Base-by-base conservation (phyloP, 1,284 basidiomycete species). In the Golubevia pallescens region DNA sequence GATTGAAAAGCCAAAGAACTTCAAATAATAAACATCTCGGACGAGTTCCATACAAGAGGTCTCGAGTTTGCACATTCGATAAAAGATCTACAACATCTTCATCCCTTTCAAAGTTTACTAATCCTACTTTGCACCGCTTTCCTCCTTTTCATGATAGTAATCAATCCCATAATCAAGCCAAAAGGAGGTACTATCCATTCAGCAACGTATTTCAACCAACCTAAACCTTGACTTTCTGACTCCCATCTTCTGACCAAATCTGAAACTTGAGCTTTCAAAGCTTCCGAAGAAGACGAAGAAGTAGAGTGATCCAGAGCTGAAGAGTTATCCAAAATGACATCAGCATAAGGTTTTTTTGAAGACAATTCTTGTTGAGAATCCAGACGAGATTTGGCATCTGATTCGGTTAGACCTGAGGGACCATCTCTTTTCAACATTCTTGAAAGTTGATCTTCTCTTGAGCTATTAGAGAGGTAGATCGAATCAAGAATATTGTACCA, bases 261-360 rank as follows among this genome's bases (percentile, higher is more conserved):
- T 24, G 71, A 73, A 7, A 81, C 75, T 56, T 84, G 77, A 5
- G 68, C 57, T 8, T 68, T 58, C 23, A 82, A 58, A 7, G 65
- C 68, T 2, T 70, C 54, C 19, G 73, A 68, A n/a, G n/a, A n/a
- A 2, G 73, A 69, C 16, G 64, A 20, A 5, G 58, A 66, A 1
- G 65, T 64, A 24, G 72, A 13, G 6, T 54, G 23, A 4, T 66
- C 65, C 1, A 75, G 58, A 10, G 68, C 61, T 6, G 71, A 65
- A 8, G 77, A 76, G 61, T 85, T 85, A 62, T 85, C 82, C n/a
- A 85, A 70, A 32, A 85, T 66, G 10, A 76, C 71, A 58, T 85
- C 82, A 0, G 82, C 82, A 58, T 75, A 82, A 1, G 65, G 56
- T 4, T 78, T 57, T 66, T 85, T 85, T 0, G 68, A 59, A 13